Conservation (phyloP, 306 rosid species). For the Leucaena leucocephala region DNA sequence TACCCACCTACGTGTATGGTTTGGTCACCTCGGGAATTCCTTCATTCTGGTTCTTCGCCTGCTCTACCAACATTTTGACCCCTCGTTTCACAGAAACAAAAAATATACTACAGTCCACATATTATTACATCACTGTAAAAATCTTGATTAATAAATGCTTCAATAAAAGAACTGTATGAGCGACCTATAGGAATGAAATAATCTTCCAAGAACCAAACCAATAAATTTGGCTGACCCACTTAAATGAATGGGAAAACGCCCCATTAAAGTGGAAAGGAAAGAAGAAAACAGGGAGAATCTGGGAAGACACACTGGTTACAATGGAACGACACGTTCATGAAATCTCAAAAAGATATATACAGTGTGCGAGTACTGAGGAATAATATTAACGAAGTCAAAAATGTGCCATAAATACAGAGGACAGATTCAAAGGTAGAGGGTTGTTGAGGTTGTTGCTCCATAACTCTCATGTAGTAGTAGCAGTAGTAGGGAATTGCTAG, state of each 20-base stretch:
- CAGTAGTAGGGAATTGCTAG: not conserved
- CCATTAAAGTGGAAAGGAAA: not conserved
- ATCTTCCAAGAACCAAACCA: not conserved
- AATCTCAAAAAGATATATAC: not conserved
- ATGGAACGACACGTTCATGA: not conserved
- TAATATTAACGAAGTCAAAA: not conserved
- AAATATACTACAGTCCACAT: not conserved
- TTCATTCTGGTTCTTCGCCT: not conserved
- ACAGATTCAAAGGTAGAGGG: not conserved
- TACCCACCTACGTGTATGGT: not conserved
- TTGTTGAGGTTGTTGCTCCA: constrained; percentile 26
- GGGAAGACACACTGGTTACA: not conserved
- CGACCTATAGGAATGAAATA: not conserved
- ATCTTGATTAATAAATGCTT: not conserved
- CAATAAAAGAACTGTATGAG: not conserved
- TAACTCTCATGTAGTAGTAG: not conserved
- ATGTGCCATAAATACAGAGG: not conserved
- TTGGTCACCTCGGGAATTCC: not conserved
- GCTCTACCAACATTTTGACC: not conserved
- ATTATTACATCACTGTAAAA: too few species aligned
- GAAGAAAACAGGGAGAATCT: not conserved
- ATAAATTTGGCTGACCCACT: not conserved
- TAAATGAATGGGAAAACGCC: not conserved
- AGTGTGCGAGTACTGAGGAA: not conserved
- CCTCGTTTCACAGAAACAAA: too few species aligned